Conservation (phyloP, 306 rosid species). For the Corylus americana region DNA sequence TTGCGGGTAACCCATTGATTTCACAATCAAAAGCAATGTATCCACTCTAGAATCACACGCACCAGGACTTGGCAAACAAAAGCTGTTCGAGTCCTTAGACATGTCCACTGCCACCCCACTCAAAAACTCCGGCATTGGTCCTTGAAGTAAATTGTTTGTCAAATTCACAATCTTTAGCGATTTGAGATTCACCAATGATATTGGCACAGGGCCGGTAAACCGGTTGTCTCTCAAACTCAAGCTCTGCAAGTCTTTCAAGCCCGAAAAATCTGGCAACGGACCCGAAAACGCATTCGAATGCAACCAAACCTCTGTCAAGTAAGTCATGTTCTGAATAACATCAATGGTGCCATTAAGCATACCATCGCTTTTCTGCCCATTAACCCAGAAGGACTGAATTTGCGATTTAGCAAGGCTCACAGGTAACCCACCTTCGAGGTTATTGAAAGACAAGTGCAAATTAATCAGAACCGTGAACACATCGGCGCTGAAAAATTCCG, state of each 20-base stretch:
- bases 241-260: slow-evolving; percentile 46
- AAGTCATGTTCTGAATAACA: slow-evolving; percentile 70
- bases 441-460: slow-evolving; percentile 74
- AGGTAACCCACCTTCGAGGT: slow-evolving; percentile 64
- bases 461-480: slow-evolving; percentile 50
- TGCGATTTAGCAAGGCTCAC: slow-evolving; percentile 45
- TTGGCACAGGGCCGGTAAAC: slow-evolving; percentile 70
- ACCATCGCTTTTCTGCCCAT: slow-evolving; percentile 60
- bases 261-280: slow-evolving; percentile 67
- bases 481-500: slow-evolving; percentile 48
- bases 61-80: slow-evolving; percentile 64
- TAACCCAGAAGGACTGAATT: slow-evolving; percentile 71
- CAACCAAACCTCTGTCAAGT: slow-evolving; percentile 73
- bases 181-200: slow-evolving; percentile 50
- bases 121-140: slow-evolving; percentile 60
- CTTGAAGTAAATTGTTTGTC: slow-evolving; percentile 76
- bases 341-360: slow-evolving; percentile 58
- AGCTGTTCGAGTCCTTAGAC: slow-evolving; percentile 56
- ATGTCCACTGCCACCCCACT: slow-evolving; percentile 60
- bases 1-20: slow-evolving; percentile 62
- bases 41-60: slow-evolving; percentile 60
- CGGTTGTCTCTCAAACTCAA: slow-evolving; percentile 75
- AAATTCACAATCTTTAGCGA: slow-evolving; percentile 63
- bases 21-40: slow-evolving; percentile 51
- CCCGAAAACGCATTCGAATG: slow-evolving; percentile 69